A percentile compares a stretch with the other conserved stretches of the same genome.
Evolutionary conservation across 208 protist genomes (phyloP).

Genomic region (Crithidia brevicula): DNA sequence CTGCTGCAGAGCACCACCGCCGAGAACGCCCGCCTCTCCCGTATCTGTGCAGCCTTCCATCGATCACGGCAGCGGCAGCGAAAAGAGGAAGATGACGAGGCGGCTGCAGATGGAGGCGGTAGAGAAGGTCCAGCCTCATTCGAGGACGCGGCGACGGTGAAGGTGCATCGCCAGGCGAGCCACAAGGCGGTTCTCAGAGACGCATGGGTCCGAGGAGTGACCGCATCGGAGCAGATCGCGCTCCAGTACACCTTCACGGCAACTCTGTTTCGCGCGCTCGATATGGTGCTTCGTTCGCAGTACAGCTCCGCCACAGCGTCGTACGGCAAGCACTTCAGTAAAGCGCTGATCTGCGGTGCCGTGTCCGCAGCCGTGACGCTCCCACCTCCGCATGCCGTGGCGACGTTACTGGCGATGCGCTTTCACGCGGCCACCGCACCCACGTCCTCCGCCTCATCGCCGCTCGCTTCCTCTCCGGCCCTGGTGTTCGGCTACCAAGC

Average conservation of each 20-base stretch:
- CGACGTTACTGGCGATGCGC: conserved; percentile 20
- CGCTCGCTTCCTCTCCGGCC: conserved; percentile 5
- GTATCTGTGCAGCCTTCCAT: conserved; percentile 27
- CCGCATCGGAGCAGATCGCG: conserved; percentile 60
- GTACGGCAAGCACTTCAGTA: conserved; percentile 18
- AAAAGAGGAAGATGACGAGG: no score
- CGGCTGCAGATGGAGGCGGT: no score
- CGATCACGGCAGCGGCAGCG: background rate
- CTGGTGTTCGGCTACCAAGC: conserved; percentile 30
- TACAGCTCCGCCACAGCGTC: conserved; percentile 13
- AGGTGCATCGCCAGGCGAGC: background rate
- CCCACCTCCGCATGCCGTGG: conserved; percentile 19
- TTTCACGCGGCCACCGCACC: conserved; percentile 16
- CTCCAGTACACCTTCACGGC: conserved; percentile 69
- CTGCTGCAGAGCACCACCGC: conserved; percentile 45
- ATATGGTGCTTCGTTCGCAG: conserved; percentile 30
- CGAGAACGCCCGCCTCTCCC: conserved; percentile 46
- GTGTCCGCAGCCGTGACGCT: conserved; percentile 22
- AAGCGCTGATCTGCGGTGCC: conserved; percentile 17
- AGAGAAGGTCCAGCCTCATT: no score
- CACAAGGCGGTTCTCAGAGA: conserved; percentile 34
- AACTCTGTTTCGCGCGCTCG: conserved; percentile 38
- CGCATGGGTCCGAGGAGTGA: conserved; percentile 53
- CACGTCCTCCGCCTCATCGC: background rate
- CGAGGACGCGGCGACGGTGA: no score